phyloP scores from a whole-genome alignment of 768 basidiomycete genomes.

The Clitopilus passeckerianus region DNA sequence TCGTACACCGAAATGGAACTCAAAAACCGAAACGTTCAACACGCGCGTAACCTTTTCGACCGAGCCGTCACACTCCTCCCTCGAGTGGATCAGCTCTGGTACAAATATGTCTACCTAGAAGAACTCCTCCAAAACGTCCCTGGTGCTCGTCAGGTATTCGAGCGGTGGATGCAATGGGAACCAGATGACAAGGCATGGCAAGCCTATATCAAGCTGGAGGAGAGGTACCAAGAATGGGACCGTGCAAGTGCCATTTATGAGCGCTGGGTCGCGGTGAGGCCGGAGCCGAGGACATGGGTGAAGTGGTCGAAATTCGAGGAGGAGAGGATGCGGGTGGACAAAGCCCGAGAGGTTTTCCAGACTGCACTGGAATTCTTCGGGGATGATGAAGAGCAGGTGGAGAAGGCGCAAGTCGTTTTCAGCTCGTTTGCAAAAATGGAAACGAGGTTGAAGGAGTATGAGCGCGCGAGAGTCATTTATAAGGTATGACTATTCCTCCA shows the following conservation, averaged over 20 bases:
- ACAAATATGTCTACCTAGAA: slow-evolving; percentile 98
- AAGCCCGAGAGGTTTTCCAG: slow-evolving; percentile 85
- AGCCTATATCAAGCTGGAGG: slow-evolving; percentile 98
- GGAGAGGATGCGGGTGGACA: slow-evolving; percentile 66
- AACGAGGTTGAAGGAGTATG: slow-evolving; percentile 91
- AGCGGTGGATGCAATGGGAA: slow-evolving; percentile 99
- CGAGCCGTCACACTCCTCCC: slow-evolving; percentile 95
- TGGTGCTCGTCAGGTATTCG: slow-evolving; percentile 95
- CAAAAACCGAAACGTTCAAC: slow-evolving; percentile 95
- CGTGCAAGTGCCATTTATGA: slow-evolving; percentile 92
- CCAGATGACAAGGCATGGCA: slow-evolving; percentile 99
- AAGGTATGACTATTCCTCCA: slow-evolving; percentile 47
- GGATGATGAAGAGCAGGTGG: slow-evolving; percentile 87
- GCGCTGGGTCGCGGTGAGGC: slow-evolving; percentile 73
- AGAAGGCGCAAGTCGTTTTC: slow-evolving; percentile 94
- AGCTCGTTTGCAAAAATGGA: slow-evolving; percentile 97
- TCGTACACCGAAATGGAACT: slow-evolving; percentile 97
- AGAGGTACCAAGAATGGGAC: slow-evolving; percentile 87
- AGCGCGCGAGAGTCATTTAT: slow-evolving; percentile 94
- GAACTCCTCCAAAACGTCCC: slow-evolving; percentile 95
- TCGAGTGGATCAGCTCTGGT: slow-evolving; percentile 96
- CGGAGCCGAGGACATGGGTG: slow-evolving; percentile 79
- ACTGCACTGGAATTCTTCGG: slow-evolving; percentile 88
- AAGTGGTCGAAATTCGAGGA: slow-evolving; percentile 90
- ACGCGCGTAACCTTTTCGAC: slow-evolving; percentile 95